Evolutionary conservation across 805 yeast species (phyloP).

Genomic region (Cephaloascus fragrans): DNA sequence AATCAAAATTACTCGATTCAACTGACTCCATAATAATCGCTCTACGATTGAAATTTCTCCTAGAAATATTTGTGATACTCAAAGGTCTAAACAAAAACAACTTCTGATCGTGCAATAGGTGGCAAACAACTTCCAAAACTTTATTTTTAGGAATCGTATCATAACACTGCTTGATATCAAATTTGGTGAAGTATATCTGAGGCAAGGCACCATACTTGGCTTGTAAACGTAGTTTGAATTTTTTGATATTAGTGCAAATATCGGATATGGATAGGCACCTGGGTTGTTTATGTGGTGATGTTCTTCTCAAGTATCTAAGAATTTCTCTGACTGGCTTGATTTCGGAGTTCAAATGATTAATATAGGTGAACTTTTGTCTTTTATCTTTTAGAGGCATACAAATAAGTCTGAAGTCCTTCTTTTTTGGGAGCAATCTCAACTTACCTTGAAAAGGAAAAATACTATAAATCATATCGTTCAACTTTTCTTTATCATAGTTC

Average conservation of each 20-base stretch:
- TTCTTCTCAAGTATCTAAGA: conserved; percentile 14
- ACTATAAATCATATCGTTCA: neutral
- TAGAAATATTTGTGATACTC: conserved; percentile 1
- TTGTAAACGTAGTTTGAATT: neutral
- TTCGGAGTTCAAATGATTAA: conserved; percentile 20
- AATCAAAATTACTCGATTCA: conserved; percentile 6
- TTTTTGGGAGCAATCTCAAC: conserved; percentile 51
- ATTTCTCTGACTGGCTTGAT: conserved; percentile 34
- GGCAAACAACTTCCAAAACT: conserved; percentile 21
- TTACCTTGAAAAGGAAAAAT: conserved; percentile 22
- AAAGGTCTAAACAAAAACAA: neutral
- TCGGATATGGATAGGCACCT: conserved; percentile 1
- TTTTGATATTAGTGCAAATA: neutral
- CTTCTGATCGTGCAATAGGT: conserved; percentile 12
- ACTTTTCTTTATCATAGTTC: neutral
- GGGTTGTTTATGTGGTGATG: neutral
- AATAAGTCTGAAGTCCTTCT: conserved; percentile 47
- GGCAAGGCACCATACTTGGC: conserved; percentile 16
- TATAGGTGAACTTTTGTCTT: conserved; percentile 20
- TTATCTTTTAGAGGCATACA: conserved; percentile 39
- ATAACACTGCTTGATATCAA: conserved; percentile 71
- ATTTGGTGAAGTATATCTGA: conserved; percentile 43
- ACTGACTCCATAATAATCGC: conserved; percentile 4
- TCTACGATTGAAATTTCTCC: neutral
- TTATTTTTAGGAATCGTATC: conserved; percentile 54